Evolutionary conservation across 306 rosid species (phyloP), one percentile per base, ranked within the genome.

Genomic region (Quercus bicolor): DNA sequence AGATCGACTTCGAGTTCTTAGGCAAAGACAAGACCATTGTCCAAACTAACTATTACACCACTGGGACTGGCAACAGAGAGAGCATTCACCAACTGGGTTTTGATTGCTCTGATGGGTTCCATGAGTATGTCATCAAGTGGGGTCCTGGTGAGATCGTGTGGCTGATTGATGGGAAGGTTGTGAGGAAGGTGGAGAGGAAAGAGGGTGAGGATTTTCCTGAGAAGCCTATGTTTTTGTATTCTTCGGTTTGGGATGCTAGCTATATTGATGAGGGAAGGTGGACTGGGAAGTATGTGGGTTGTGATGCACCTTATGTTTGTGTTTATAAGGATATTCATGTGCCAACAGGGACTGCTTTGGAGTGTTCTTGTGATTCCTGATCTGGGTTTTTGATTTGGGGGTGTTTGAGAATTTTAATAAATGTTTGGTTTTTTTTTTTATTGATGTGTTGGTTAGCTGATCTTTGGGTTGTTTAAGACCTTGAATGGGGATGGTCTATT

Each of bases 181-280:
- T 86, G 76, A 86, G 93, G 78, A 84, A 52, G 40, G 91, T 75
- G n/a, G 81, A 78, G 86, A 78, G 26, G 78, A 87, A 72, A 7
- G 83, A 75, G 19, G 82, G 88, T 7, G 85, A 77, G 33, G 85
- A 37, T 60, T 89, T 86, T 48, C 93, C 89, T 1, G 29, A 56
- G 18, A 86, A 83, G 75, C 79, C 91, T 0, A 91, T 84, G 91
- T 91, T 81, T 80, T 74, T 91, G 80, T 91, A 86, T 76, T 88
- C 91, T n/a, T 86, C 89, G 7, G 11, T 89, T 74, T 91, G 92
- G 97, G 86, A 89, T 74, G 91, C 89, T 1, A 91, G 90, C 77
- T 81, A 72, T 40, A 78, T 89, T 14, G 82, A n/a, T 19, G 84
- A 80, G 9, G 96, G 92, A 20, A 77, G 74, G 54, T 91, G 96